Evolutionary conservation across 805 yeast species (phyloP).

Genomic region (Saturnispora besseyi): DNA sequence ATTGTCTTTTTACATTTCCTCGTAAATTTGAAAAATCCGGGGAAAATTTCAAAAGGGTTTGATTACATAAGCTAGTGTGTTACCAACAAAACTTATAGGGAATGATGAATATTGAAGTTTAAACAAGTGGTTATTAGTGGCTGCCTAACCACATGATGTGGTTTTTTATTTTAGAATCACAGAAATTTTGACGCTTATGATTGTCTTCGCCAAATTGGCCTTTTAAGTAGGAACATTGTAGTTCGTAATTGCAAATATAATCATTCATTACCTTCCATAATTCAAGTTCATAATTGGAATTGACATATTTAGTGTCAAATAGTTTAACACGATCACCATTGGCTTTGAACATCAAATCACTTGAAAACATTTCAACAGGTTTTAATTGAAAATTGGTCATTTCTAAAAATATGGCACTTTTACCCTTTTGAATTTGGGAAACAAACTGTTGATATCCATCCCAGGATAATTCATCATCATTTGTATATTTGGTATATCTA

Average conservation of each 20-base stretch:
- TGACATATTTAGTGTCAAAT: constrained; percentile 19
- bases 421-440: constrained; percentile 19
- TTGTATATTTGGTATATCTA: constrained; percentile 19
- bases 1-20: too few species aligned
- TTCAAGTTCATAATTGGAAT: constrained; percentile 17
- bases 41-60: background rate
- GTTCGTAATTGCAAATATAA: constrained; percentile 23
- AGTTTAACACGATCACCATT: constrained; percentile 26
- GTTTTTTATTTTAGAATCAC: constrained; percentile 21
- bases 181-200: constrained; percentile 16
- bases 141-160: constrained; percentile 24
- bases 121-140: background rate
- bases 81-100: background rate
- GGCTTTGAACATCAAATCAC: constrained; percentile 22
- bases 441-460: constrained; percentile 17
- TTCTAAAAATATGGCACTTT: constrained; percentile 23
- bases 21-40: background rate
- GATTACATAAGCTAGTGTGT: background rate
- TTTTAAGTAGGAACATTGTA: constrained; percentile 22
- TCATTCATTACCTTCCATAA: constrained; percentile 28
- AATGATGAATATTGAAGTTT: background rate
- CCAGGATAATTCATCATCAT: constrained; percentile 13
- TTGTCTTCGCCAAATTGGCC: constrained; percentile 19
- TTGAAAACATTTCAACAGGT: constrained; percentile 26
- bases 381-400: constrained; percentile 27